Conservation (phyloP, 495 filamentous ascomycete species). For the Podospora sp. region DNA sequence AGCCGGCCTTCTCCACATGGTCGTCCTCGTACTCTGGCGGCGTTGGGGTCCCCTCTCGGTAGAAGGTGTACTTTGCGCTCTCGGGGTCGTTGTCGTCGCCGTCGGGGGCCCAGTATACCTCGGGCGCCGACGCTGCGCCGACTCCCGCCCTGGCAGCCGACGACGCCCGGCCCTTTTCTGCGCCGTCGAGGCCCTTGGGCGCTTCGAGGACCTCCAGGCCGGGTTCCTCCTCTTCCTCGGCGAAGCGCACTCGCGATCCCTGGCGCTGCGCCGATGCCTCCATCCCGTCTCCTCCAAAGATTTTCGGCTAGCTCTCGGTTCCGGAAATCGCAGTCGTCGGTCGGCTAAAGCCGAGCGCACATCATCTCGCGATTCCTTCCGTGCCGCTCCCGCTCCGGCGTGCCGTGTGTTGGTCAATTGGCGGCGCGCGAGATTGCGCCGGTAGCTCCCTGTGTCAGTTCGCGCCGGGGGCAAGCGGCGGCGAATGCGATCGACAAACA, state of each 20-base stretch:
- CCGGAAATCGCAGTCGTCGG: neutral
- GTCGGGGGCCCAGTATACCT: conserved; percentile 37
- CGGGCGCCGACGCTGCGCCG: conserved; percentile 15
- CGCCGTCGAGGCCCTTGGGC: neutral
- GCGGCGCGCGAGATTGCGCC: neutral
- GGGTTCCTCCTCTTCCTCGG: conserved; percentile 26
- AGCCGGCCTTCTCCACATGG: conserved; percentile 21
- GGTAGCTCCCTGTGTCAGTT: neutral
- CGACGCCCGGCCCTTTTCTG: neutral
- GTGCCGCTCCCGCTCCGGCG: conserved; percentile 7
- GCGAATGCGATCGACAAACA: neutral
- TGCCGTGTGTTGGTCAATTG: neutral
- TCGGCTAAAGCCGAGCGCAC: conserved; percentile 28
- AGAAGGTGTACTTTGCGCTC: conserved; percentile 38
- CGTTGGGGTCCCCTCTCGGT: conserved; percentile 40
- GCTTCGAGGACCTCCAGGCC: conserved; percentile 21
- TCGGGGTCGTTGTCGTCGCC: conserved; percentile 27
- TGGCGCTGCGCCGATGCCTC: conserved; percentile 22
- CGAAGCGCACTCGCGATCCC: conserved; percentile 37
- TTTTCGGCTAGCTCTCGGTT: conserved; percentile 7
- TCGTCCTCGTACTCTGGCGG: conserved; percentile 28
- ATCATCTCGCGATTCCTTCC: conserved; percentile 30
- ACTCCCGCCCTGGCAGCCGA: neutral
- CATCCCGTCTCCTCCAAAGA: conserved; percentile 17
- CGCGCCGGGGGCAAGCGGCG: neutral